Evolutionary conservation across 768 basidiomycete genomes (phyloP), one percentile per base, ranked within the genome.

Genomic region (Agaricus sinodeliciosus): DNA sequence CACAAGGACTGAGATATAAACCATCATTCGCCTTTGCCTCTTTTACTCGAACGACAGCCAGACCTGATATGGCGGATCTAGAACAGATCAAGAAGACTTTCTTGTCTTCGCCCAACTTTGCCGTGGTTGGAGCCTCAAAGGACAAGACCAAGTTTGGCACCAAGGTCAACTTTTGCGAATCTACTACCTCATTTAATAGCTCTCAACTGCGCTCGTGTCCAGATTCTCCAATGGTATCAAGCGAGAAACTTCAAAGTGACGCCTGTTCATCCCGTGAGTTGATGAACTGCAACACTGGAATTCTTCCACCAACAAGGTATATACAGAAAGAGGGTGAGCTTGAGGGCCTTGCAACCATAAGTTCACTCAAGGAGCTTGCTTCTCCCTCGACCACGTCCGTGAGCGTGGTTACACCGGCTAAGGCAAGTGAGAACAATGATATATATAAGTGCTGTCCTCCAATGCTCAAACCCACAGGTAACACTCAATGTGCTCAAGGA

Each of bases 161-260:
- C 50, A 87, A 81, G 75, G 90, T 74, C 51, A 31, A 66, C 41
- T 16, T 28, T 26, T 9, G 8, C 28, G n/a, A 19, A 9, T 39
- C 15, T 11, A 34, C 28, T 22, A 15, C 31, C 12, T 15, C n/a
- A 15, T 49, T 9, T 45, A 39, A 43, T 2, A 15, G 13, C 46
- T 43, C n/a, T 56, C 15, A 56, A n/a, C 36, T 28, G 18, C 45
- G 8, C 49, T 35, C 43, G 37, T 46, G 41, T 37, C n/a, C 50
- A 90, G 88, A 80, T 91, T 41, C 69, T 90, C 45, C 78, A 81
- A 55, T 93, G 89, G 90, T 93, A 92, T 62, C 72, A 82, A 50
- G 67, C 60, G 3, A 79, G 84, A 51, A 63, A 69, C 51, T 75
- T 77, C 58, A 60, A 76, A 3, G 85, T 90, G 18, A 84, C 77